Conservation (phyloP, 345 rosid species). For the Eucalyptus pauciflora region DNA sequence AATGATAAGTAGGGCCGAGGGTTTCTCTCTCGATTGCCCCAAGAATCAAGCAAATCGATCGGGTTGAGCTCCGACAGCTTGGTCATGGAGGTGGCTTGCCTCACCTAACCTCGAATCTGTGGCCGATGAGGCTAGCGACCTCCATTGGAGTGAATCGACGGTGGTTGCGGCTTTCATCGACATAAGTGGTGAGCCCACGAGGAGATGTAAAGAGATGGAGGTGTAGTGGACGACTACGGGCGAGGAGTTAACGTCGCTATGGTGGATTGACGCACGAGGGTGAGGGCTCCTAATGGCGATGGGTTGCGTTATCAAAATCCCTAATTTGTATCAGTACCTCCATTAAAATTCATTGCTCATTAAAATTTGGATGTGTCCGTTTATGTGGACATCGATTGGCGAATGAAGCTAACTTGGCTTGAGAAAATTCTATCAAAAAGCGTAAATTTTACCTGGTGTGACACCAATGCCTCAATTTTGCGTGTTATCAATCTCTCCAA, state of each 20-base stretch:
- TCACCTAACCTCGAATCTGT: not conserved
- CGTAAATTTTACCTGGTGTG: not conserved
- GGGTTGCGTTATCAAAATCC: not conserved
- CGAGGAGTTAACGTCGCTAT: not conserved
- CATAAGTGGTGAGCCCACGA: not conserved
- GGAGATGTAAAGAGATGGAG: not conserved
- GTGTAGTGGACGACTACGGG: not conserved
- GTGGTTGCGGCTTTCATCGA: not conserved
- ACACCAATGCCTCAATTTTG: not conserved
- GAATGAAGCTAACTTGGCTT: not conserved
- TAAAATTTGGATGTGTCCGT: not conserved
- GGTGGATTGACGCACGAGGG: not conserved
- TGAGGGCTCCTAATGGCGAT: not conserved
- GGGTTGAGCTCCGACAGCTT: not conserved
- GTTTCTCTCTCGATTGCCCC: not conserved
- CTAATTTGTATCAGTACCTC: not conserved
- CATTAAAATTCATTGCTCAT: not conserved
- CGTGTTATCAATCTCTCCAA: not conserved
- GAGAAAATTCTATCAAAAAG: not conserved
- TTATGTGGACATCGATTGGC: not conserved
- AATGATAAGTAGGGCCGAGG: not conserved
- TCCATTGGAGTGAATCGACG: not conserved
- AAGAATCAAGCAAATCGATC: not conserved
- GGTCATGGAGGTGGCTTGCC: not conserved
- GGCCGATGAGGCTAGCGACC: not conserved